Evolutionary conservation across 2,329 filamentous ascomycete species (phyloP).

Genomic region (Pseudogymnoascus sp.): DNA sequence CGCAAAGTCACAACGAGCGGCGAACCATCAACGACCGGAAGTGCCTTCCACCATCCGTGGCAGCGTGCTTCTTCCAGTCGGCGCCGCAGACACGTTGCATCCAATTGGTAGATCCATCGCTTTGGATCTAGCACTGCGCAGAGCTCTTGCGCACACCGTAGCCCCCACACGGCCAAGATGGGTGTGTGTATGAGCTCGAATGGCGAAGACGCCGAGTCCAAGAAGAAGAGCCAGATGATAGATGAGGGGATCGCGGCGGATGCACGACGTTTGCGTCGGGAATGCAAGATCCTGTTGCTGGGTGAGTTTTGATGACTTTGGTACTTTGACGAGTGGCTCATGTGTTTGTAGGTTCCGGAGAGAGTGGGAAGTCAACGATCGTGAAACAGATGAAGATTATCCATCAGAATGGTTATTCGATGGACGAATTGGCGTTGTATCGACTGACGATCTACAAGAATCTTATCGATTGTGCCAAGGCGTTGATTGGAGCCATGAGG

Average conservation of each 20-base stretch:
- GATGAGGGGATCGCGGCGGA: conserved; percentile 92
- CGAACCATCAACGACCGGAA: conserved; percentile 5
- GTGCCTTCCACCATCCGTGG: conserved; percentile 4
- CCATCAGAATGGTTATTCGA: conserved; percentile 92
- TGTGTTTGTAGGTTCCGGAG: conserved; percentile 67
- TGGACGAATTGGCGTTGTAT: conserved; percentile 89
- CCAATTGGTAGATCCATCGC: conserved; percentile 8
- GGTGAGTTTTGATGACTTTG: conserved; percentile 49
- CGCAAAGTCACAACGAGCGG: neutral
- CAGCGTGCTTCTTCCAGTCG: conserved; percentile 4
- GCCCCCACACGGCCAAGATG: conserved; percentile 48
- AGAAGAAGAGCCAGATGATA: conserved; percentile 94
- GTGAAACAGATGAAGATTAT: conserved; percentile 99
- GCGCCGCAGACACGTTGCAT: conserved; percentile 3
- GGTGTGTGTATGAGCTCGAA: conserved; percentile 87
- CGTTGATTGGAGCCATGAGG: conserved; percentile 82
- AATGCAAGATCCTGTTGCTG: conserved; percentile 97
- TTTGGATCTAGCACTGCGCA: neutral
- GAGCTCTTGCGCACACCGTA: conserved; percentile 2
- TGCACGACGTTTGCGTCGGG: conserved; percentile 80
- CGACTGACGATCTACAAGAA: conserved; percentile 98
- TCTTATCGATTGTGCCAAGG: conserved; percentile 90
- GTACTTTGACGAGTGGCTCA: conserved; percentile 18
- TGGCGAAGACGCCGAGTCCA: conserved; percentile 75
- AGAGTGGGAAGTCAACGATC: conserved; percentile 98